A percentile compares a stretch with the other conserved stretches of the same genome.
These are phyloP conservation scores for Fusarium sterilihyphosum DNA, from an alignment of 2,329 filamentous ascomycete genomes.

Conservation along the genomic window DNA sequence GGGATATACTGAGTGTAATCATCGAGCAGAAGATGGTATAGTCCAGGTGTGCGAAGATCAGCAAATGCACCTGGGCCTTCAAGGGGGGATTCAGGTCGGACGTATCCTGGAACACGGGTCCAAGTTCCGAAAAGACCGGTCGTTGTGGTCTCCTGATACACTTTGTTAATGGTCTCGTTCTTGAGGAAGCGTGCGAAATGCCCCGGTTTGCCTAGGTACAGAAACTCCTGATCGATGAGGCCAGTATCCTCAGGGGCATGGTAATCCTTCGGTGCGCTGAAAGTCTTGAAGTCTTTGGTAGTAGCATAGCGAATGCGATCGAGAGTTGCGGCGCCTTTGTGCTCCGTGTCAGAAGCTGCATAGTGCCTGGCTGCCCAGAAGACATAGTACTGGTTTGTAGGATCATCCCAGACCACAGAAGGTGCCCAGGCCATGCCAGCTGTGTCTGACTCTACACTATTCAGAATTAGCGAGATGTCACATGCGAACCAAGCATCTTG, in stretches of 20 bases:
- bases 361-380: slow-evolving; percentile 61
- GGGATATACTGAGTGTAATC: slow-evolving; percentile 57
- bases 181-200: slow-evolving; percentile 60
- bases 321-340: slow-evolving; percentile 54
- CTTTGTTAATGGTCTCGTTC: slow-evolving; percentile 58
- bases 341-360: slow-evolving; percentile 52
- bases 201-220: slow-evolving; percentile 52
- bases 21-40: slow-evolving; percentile 56
- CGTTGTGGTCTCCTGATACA: slow-evolving; percentile 58
- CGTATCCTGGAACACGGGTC: slow-evolving; percentile 52
- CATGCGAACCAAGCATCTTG: accelerated
- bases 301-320: slow-evolving; percentile 60
- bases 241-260: slow-evolving; percentile 51
- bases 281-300: slow-evolving; percentile 61
- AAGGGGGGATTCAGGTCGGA: slow-evolving; percentile 43
- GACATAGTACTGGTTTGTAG: slow-evolving; percentile 54
- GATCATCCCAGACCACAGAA: slow-evolving; percentile 50
- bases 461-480: background rate
- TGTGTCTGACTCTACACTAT: slow-evolving; percentile 46
- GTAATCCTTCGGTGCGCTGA: slow-evolving; percentile 57
- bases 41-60: slow-evolving; percentile 48
- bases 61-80: slow-evolving; percentile 53
- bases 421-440: slow-evolving; percentile 53
- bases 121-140: slow-evolving; percentile 60
- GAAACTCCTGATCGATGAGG: slow-evolving; percentile 62